Evolutionary conservation across 208 protist species (phyloP), one percentile per base, ranked within the genome.

Genomic region (Acanthamoeba lenticulata): DNA sequence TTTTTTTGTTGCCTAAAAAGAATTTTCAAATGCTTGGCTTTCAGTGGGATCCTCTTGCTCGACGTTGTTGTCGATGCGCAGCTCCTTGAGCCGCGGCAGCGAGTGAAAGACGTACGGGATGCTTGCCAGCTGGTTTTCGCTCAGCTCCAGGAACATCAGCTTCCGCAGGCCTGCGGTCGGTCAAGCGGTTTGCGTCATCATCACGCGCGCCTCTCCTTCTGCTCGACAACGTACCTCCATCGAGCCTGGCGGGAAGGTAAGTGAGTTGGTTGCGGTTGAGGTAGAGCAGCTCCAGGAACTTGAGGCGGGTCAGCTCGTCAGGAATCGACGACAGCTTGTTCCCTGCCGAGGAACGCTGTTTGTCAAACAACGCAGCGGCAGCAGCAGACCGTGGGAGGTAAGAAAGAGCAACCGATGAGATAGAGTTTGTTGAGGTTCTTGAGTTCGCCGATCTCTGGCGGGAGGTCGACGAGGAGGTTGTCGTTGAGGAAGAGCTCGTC

Each of bases 351-450:
- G 57, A 6, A 9, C n/a, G n/a, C n/a, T n/a, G n/a, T n/a, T n/a
- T n/a, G n/a, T n/a, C n/a, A n/a, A n/a, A n/a, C n/a, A n/a, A n/a
- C n/a, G n/a, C n/a, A n/a, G n/a, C n/a, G n/a, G n/a, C n/a, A n/a
- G n/a, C n/a, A n/a, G n/a, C n/a, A n/a, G 57, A 32, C 21, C n/a
- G 34, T 52, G 15, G 52, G 27, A n/a, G 52, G 27, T 60, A 60
- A 27, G 24, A 67, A 67, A 21, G 15, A 27, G 52, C 1, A n/a
- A 67, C 60, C 60, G 19, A 44, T 85, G 24, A 85, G 34, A 32
- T 85, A 85, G 6, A 85, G 74, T 36, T 85, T 85, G 44, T 85
- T 85, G 38, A 85, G 44, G 44, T 85, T 85, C 74, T 85, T 85
- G 74, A 85, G 74, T 7, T 85, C 27, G 42, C 44, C 19, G 1